Base-by-base conservation (phyloP, 305 asterid species). In the Fraxinus baroniana region DNA sequence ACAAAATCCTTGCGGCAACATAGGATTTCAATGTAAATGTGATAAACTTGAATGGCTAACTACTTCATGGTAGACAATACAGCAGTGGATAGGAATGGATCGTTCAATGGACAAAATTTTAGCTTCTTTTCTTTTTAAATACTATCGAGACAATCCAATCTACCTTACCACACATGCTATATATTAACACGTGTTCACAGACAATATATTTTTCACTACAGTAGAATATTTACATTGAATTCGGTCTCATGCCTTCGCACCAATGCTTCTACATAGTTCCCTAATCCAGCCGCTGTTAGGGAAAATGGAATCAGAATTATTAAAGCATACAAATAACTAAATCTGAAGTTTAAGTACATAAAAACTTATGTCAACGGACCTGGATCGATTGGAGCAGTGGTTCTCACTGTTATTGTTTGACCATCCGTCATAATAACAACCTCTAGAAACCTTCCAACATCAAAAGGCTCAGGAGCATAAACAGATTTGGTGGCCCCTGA, bases 391-490 rank as follows among this genome's bases (percentile, higher is more conserved):
- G 99, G 93, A 68, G 89, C 90, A 35, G 94, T 87, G 78, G 99
- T 92, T 18, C 90, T 55, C 77, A 93, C 82, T 3, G 89, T 89
- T 80, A 86, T 84, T 79, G 81, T 83, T 82, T 86, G 92, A 80
- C 87, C 94, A 75, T 87, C 83, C 10, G 71, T 79, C 49, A 46
- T 80, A 77, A 95, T 92, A 82, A 92, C 97, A 82, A 94, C 97
- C 81, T 91, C 91, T 86, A 95, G 90, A 79, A 92, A 85, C 79
- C 91, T 89, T 80, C 97, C 97, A 78, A 94, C 97, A 75, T 95
- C 99, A 90, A 83, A 92, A 68, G 99, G 98, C 86, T 95, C 99
- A 1, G 98, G 99, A 72, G 98, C 97, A 88, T 95, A 95, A 83
- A 89, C 79, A 79, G 94, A 84, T 88, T 94, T 95, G 22, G 93